These are phyloP conservation scores for Microglena sp. DNA, from an alignment of 139 green algal species.

Conservation along the genomic window DNA sequence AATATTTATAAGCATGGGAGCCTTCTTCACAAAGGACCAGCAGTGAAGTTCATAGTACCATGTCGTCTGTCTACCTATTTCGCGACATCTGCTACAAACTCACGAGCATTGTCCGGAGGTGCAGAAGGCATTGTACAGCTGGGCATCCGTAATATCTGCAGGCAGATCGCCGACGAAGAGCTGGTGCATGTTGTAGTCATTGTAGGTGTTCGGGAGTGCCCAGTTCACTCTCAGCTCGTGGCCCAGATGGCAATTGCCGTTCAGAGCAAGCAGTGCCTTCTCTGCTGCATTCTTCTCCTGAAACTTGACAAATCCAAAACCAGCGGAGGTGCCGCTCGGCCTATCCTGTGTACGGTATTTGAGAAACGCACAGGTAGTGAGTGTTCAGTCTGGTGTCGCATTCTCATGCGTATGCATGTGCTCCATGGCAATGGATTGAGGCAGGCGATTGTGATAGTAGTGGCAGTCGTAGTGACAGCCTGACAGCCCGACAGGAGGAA, in stretches of 20 bases:
- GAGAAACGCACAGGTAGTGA: not conserved
- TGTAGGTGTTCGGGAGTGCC: slow-evolving; percentile 59
- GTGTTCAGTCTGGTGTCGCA: no score
- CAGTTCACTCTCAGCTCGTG: slow-evolving; percentile 66
- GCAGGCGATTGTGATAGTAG: not conserved
- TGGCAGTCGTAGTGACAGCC: no score
- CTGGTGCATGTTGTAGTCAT: slow-evolving; percentile 45
- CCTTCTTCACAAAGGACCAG: no score
- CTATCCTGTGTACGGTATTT: slow-evolving; percentile 2
- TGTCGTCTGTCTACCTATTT: no score
- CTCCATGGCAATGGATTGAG: not conserved
- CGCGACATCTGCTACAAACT: no score
- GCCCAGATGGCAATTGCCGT: slow-evolving; percentile 43
- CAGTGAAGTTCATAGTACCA: no score
- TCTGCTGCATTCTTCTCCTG: slow-evolving; percentile 19
- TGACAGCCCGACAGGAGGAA: not conserved
- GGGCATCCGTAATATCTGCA: slow-evolving; percentile 33
- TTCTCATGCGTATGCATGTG: no score
- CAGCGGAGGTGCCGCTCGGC: slow-evolving; percentile 37
- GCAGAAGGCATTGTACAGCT: slow-evolving; percentile 25
- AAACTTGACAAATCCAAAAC: slow-evolving; percentile 68
- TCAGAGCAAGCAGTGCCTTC: slow-evolving; percentile 11
- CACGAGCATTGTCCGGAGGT: slow-evolving; percentile 20
- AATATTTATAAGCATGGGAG: no score
- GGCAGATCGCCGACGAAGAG: slow-evolving; percentile 70